Base-by-base conservation (phyloP, 2,329 filamentous ascomycete genomes). In the Penicillium occitanis region DNA sequence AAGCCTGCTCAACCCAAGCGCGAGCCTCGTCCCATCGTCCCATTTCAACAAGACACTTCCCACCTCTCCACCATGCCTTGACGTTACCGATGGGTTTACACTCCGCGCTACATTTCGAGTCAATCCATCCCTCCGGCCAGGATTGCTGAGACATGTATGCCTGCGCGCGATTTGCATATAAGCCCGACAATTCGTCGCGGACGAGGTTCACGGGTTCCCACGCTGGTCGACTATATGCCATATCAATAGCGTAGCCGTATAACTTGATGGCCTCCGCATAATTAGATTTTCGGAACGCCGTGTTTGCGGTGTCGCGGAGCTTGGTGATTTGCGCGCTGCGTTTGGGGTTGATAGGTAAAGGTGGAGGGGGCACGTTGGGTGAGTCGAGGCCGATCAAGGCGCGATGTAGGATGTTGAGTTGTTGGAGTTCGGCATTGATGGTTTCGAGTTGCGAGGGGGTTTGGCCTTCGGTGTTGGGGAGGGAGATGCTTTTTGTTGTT, bases 51-150 rank as follows among this genome's bases (percentile, higher is more conserved):
- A 98, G 79, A 75, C 92, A 96, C 81, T 88, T 88, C 10, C 91
- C 95, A 68, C 91, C 84, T 68, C 95, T 85, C 90, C 92, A 97
- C 92, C 94, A 98, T 0, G 89, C 93, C 87, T 98, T 98, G 0
- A 91, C 88, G 78, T 99, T 98, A 46, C 90, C 93, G 50, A 90
- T 86, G 70, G 88, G 87, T 84, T 94, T 93, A 69, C 92, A 89
- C 83, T 97, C 93, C 51, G 97, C 90, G 76, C 91, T 95, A 35
- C 88, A 87, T 81, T 96, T 90, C 3, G 93, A 93, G 79, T 99
- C 95, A 5, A 92, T 85, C n/a, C 90, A 86, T 5, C 88, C 95
- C 80, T 95, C 92, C 0, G 91, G 85, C 93, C 94, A 98, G 71
- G 85, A 85, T 79, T 89, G 87, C 78, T 90, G 81, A 19, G 88